Evolutionary conservation across 2,329 filamentous ascomycete species (phyloP).

Genomic region (Cladosporium sp.): DNA sequence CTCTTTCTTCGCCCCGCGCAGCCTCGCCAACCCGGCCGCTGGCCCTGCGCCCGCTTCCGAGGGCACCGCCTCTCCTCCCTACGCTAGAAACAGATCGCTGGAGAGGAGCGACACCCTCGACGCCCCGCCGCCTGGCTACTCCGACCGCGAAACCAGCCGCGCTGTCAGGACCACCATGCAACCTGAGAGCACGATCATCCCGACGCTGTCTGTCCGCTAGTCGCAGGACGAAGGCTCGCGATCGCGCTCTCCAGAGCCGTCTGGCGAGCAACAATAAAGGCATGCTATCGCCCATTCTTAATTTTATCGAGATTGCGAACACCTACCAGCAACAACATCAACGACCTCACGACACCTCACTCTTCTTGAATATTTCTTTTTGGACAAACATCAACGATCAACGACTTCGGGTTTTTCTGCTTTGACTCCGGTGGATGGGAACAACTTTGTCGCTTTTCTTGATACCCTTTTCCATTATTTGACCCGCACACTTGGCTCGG

Average conservation of each 20-base stretch:
- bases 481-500: too few relatives aligned
- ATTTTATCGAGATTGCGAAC: too few relatives aligned
- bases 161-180: not conserved
- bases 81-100: not conserved
- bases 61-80: not conserved
- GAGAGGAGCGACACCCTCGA: constrained; percentile 4
- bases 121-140: constrained; percentile 5
- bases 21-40: not conserved
- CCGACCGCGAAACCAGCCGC: not conserved
- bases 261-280: not conserved
- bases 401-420: too few relatives aligned
- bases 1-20: constrained; percentile 9
- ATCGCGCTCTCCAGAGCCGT: not conserved
- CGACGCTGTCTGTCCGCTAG: not conserved
- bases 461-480: too few relatives aligned
- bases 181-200: not conserved
- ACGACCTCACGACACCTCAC: too few relatives aligned
- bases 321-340: too few relatives aligned
- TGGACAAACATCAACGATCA: too few relatives aligned
- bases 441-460: too few relatives aligned
- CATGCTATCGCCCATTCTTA: too few relatives aligned
- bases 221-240: not conserved
- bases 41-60: not conserved
- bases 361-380: too few relatives aligned
- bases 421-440: too few relatives aligned